Conservation (phyloP, 2,329 filamentous ascomycete species). For the Aureobasidium sp. region DNA sequence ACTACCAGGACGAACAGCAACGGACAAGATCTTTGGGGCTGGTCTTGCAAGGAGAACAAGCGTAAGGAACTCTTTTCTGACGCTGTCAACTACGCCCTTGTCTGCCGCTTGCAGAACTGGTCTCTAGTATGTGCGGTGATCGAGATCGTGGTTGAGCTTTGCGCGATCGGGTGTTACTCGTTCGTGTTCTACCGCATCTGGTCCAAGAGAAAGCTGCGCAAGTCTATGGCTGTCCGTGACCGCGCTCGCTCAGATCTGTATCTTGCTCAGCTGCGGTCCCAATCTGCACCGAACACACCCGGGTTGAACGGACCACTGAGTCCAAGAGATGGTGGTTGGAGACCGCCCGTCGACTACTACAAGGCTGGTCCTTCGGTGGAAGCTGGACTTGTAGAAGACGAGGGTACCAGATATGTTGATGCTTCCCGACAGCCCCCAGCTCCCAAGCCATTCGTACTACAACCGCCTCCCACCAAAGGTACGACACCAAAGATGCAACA, state of each 20-base stretch:
- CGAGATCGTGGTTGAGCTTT: slow-evolving; percentile 84
- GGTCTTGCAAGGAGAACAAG: slow-evolving; percentile 89
- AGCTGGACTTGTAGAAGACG: slow-evolving; percentile 34
- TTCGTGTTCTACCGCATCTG: slow-evolving; percentile 97
- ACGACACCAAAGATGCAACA: slow-evolving; percentile 64
- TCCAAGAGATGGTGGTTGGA: slow-evolving; percentile 45
- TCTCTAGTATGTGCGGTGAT: slow-evolving; percentile 93
- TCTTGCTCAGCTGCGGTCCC: slow-evolving; percentile 57
- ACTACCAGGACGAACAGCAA: slow-evolving; percentile 61
- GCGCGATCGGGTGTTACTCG: slow-evolving; percentile 87
- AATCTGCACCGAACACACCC: slow-evolving; percentile 92
- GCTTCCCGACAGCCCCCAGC: slow-evolving; percentile 33
- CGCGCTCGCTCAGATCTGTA: slow-evolving; percentile 91
- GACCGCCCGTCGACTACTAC: slow-evolving; percentile 35
- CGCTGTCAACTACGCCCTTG: slow-evolving; percentile 77
- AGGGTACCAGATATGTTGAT: slow-evolving; percentile 55
- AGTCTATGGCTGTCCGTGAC: slow-evolving; percentile 94
- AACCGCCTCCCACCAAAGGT: slow-evolving; percentile 70
- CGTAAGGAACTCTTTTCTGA: slow-evolving; percentile 67
- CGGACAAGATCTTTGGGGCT: slow-evolving; percentile 93
- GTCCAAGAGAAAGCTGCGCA: slow-evolving; percentile 88
- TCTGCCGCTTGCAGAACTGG: slow-evolving; percentile 95
- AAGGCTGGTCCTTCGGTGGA: slow-evolving; percentile 28
- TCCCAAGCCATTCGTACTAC: slow-evolving; percentile 67
- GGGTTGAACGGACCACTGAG: slow-evolving; percentile 63